Base-by-base conservation (phyloP, 2,329 filamentous ascomycete genomes). In the Ceratocystis smalleyi region DNA sequence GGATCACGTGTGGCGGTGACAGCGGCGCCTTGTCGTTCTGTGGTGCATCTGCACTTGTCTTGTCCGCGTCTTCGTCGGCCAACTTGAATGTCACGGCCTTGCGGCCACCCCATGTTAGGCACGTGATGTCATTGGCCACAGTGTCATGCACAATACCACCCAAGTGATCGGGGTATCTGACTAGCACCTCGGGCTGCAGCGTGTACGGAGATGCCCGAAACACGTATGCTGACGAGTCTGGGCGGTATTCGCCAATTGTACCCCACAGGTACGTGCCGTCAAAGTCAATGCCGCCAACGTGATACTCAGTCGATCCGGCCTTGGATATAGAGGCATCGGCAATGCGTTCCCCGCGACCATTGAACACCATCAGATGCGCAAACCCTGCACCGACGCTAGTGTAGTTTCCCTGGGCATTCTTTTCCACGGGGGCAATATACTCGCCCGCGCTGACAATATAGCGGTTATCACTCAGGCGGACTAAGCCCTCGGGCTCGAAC, bases 371-470 rank as follows among this genome's bases (percentile, higher is more conserved):
- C 55, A 79, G 64, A 62, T 79, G 77, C 6, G 74, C 74, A 60
- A 77, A 78, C 0, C 78, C 77, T 2, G 72, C 72, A 3, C 77
- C 76, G 1, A 75, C 66, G 5, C 73, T 75, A 27, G 77, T 73
- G 67, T 82, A 79, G 1, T 78, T 82, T 4, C 79, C 80, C 43
- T 79, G 79, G 70, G 78, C 75, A 70, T 77, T 77, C 68, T 73
- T 71, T 66, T 74, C 75, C 15, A 1, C 62, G 7, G 67, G 65
- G 27, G 55, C 61, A 3, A 73, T 77, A 68, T 76, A 79, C 68
- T 79, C 74, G 19, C 75, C 77, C 8, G 75, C 73, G 24, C 74
- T 75, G 47, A 80, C 72, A 66, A 79, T 72, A 64, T 75, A 78
- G 17, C 77, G 75, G 51, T 78, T 72, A 22, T 72, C 67, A 5